phyloP scores from a whole-genome alignment of 2,329 filamentous ascomycete species.

The Capronia epimyces region DNA sequence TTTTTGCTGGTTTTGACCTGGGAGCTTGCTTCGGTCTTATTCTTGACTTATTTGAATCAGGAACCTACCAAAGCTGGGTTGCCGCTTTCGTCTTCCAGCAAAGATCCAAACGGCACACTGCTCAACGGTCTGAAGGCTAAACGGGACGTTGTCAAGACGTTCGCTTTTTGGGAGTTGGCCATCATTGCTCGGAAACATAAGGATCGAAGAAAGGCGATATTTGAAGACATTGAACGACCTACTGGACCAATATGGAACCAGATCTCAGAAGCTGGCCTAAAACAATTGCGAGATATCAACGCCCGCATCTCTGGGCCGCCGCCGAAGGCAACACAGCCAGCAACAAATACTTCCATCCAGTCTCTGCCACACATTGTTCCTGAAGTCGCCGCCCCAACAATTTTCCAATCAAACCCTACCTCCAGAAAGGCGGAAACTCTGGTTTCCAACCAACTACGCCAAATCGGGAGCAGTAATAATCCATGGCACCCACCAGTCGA shows the following conservation, averaged over 20 bases:
- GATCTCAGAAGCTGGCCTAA: constrained; percentile 63
- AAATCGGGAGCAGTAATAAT: constrained; percentile 20
- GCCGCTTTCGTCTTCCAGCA: constrained; percentile 77
- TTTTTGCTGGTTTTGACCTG: constrained; percentile 66
- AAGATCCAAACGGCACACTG: constrained; percentile 86
- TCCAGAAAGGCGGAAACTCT: constrained; percentile 8
- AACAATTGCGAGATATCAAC: constrained; percentile 62
- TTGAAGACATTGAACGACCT: constrained; percentile 76
- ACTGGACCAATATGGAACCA: constrained; percentile 79
- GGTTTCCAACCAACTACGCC: constrained; percentile 13
- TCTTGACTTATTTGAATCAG: constrained; percentile 72
- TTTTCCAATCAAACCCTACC: constrained; percentile 13
- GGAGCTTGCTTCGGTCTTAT: constrained; percentile 70
- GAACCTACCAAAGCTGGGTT: constrained; percentile 78
- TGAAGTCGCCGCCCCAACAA: constrained; percentile 37
- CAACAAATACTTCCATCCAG: constrained; percentile 44
- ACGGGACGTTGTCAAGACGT: constrained; percentile 70
- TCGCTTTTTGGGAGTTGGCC: constrained; percentile 86
- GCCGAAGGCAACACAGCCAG: constrained; percentile 29
- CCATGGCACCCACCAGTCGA: constrained; percentile 41
- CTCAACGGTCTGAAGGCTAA: constrained; percentile 78
- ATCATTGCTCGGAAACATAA: constrained; percentile 71
- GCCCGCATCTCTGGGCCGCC: constrained; percentile 54
- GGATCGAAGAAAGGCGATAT: constrained; percentile 73
- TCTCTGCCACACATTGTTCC: constrained; percentile 48